Evolutionary conservation across 2,329 filamentous ascomycete species (phyloP), one percentile per base, ranked within the genome.

Genomic region (Apiospora hydei): DNA sequence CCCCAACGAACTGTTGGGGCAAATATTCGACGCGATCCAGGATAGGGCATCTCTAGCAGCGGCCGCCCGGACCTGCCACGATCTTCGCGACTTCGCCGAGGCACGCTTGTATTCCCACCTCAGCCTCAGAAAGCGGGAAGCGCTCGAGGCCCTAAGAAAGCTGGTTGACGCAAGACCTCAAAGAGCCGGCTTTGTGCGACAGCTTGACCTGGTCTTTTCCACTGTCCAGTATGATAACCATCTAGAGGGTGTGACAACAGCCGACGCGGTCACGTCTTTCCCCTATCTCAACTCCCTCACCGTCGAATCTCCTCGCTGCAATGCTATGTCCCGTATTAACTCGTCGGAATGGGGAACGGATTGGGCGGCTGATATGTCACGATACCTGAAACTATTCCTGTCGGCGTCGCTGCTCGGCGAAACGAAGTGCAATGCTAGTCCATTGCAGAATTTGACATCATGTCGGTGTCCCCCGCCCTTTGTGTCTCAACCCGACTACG

Each of bases 11-110:
- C 41, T 67, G 5, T 16, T 67, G 8, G n/a, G 6, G 41, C 41
- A 67, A 14, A 46, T 67, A 11, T 30, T 67, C 13, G 41, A 30
- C 21, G n/a, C 41, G 3, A 13, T 67, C 41, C 18, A 46, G 64
- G 41, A 67, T 1, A 26, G 43, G 64, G 5, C 64, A 46, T 26
- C 41, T 16, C 64, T 67, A 3, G n/a, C n/a, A 24, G 41, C 64
- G n/a, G 64, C 41, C 14, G 64, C 64, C 14, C 38, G 64, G 41
- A 67, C 64, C n/a, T 67, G 64, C 64, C 41, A 26, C 41, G 10
- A 10, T 10, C 38, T 67, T 3, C 41, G 44, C n/a, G 41, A 43
- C 14, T 26, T 46, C n/a, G 64, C 64, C 41, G 64, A 67, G 41
- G 41, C 44, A 24, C 44, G 38, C 26, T 26, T 67, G 41, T 67